Evolutionary conservation across 2,329 filamentous ascomycete genomes (phyloP).

Genomic region (Magnaporthiopsis incrustans): DNA sequence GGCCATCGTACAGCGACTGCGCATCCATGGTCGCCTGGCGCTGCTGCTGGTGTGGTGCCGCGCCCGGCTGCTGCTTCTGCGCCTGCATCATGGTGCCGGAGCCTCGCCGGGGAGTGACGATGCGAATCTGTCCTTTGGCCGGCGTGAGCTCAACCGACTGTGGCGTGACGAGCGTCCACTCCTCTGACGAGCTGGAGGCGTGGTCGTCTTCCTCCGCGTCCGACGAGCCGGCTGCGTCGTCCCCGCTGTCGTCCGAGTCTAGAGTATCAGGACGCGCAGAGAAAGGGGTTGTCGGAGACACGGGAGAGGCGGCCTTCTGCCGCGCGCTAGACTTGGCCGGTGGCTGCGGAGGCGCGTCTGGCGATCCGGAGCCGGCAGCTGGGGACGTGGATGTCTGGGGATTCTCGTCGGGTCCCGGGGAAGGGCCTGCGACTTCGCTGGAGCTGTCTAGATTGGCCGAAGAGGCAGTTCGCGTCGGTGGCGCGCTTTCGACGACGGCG

Average conservation of each 20-base stretch:
- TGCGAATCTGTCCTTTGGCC: constrained; percentile 7
- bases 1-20: background rate
- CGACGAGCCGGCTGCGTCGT: constrained; percentile 3
- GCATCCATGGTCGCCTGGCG: constrained; percentile 1
- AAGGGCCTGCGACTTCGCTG: background rate
- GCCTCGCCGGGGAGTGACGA: constrained; percentile 5
- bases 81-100: constrained; percentile 4
- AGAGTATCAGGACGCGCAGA: background rate
- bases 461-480: no score
- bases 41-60: constrained; percentile 2
- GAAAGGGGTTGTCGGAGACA: background rate
- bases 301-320: background rate
- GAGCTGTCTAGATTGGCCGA: background rate
- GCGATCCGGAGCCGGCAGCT: background rate
- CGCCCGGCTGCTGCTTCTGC: constrained; percentile 2
- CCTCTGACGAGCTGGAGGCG: background rate
- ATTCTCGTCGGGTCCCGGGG: background rate
- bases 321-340: background rate
- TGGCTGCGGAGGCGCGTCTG: background rate
- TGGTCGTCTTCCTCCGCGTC: constrained; percentile 3
- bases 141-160: constrained; percentile 7
- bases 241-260: background rate
- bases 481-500: background rate
- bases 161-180: constrained; percentile 3
- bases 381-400: background rate